Conservation (phyloP, 352 stramenopile species). For the Globisporangium carolinianum region DNA sequence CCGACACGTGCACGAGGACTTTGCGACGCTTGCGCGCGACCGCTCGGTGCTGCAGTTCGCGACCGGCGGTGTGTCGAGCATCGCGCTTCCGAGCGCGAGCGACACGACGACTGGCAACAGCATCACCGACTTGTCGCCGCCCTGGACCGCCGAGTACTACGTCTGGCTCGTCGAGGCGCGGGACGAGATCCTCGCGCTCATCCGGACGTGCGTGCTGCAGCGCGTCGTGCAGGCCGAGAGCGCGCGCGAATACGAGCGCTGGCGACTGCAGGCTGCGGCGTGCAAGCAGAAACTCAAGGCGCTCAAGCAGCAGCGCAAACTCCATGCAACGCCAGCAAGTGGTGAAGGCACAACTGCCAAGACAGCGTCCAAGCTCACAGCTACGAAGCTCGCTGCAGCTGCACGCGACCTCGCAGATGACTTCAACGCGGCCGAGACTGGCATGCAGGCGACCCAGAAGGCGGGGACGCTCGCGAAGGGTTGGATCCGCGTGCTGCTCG, state of each 20-base stretch:
- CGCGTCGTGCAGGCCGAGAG: conserved; percentile 29
- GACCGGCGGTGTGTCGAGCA: conserved; percentile 34
- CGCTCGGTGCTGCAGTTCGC: conserved; percentile 47
- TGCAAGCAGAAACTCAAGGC: conserved; percentile 52
- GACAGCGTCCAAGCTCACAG: conserved; percentile 10
- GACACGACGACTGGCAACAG: background rate
- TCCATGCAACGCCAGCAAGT: background rate
- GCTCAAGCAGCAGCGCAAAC: conserved; percentile 20
- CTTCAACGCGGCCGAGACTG: conserved; percentile 41
- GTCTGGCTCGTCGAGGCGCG: conserved; percentile 43
- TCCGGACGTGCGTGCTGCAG: conserved; percentile 28
- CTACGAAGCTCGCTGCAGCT: conserved; percentile 16
- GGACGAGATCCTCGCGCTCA: conserved; percentile 46
- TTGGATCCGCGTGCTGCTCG: conserved; percentile 36
- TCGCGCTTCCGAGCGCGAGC: conserved; percentile 22
- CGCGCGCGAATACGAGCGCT: conserved; percentile 30
- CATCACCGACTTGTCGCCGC: conserved; percentile 36
- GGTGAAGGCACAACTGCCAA: conserved; percentile 1
- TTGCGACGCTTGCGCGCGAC: conserved; percentile 33
- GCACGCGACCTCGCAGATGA: conserved; percentile 47
- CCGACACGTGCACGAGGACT: conserved; percentile 63
- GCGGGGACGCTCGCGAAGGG: conserved; percentile 33
- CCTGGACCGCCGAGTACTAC: conserved; percentile 68
- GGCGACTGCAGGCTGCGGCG: conserved; percentile 26
- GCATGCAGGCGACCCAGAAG: conserved; percentile 24